These are phyloP conservation scores for Trypanosomatidae sp. DNA, from an alignment of 208 protist species.

Conservation along the genomic window DNA sequence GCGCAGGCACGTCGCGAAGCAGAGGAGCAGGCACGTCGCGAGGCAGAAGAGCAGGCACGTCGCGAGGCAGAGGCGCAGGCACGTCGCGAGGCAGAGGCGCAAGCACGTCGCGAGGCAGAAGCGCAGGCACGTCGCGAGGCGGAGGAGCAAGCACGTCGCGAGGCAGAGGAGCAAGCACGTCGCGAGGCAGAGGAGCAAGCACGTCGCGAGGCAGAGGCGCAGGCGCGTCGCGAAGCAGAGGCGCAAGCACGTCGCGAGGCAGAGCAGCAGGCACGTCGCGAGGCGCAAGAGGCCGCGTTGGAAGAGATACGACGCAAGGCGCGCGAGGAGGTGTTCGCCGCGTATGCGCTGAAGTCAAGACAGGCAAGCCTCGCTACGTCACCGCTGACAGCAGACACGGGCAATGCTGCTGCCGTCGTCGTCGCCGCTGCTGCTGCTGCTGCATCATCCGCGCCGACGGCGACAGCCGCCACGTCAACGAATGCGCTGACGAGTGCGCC, in stretches of 20 bases:
- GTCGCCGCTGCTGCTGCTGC: too few species aligned
- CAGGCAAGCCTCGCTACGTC: too few species aligned
- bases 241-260: constrained; percentile 3
- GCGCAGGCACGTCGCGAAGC: constrained; percentile 13
- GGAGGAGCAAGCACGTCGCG: constrained; percentile 15
- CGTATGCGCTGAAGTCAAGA: constrained; percentile 20
- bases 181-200: constrained; percentile 20
- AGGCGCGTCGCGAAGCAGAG: constrained; percentile 8
- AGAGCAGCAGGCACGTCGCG: constrained; percentile 8
- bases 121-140: constrained; percentile 10
- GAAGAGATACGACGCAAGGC: constrained; percentile 24
- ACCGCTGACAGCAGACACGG: too few species aligned
- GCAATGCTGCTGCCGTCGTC: too few species aligned
- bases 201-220: constrained; percentile 7
- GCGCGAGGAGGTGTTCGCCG: constrained; percentile 18
- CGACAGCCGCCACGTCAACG: too few species aligned
- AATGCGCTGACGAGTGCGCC: too few species aligned
- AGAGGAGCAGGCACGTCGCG: constrained; percentile 72
- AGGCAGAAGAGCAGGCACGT: constrained; percentile 22
- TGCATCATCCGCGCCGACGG: too few species aligned
- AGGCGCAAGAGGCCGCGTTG: constrained; percentile 16
- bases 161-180: constrained; percentile 20
- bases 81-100: constrained; percentile 55
- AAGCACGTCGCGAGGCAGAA: constrained; percentile 19
- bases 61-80: constrained; percentile 39